Base-by-base conservation (phyloP, 1,139 yeast species). In the Meyerozyma guilliermondii region DNA sequence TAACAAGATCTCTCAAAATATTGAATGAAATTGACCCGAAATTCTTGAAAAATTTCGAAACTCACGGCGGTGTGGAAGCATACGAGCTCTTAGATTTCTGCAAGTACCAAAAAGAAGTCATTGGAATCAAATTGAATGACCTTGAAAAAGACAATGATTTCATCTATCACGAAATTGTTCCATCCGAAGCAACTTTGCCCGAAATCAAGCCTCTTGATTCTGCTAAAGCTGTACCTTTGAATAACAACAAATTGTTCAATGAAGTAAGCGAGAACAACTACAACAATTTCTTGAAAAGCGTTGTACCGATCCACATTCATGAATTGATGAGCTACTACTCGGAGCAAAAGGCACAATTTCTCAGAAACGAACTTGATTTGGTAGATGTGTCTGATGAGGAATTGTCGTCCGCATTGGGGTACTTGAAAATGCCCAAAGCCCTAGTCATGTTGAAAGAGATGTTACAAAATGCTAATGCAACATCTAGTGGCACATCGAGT, bases 241-340 rank as follows among this genome's bases (percentile, higher is more conserved):
- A 57, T 43, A 58, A 66, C 26, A 68, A 65, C 38, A 49, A 56
- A 7, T 37, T 56, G 7, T 68, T 71, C 49, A 61, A 62, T 40
- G 67, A 65, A 46, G 57, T 68, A n/a, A 80, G 78, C 45, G 81
- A 79, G 27, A 78, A 78, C 45, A 80, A 80, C 48, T 74, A 80
- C 38, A 65, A 69, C 23, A 71, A 72, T 41, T 72, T 92, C 40
- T 87, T 85, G 61, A 83, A 75, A 43, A 85, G 83, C 50, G 87
- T 92, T 22, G 83, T 92, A 7, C 98, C 98, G 2, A 71, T 89
- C 54, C 79, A 83, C 38, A 87, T 91, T 29, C 96, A 89, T 58
- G 96, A 91, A 58, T 80, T 87, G 53, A 77, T 87, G 44, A 87
- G 96, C 52, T 71, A 81, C 50, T 92, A 92, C 59, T 86, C 96